Conservation (phyloP, 441 rosid genomes). For the Brassica hybrid region DNA sequence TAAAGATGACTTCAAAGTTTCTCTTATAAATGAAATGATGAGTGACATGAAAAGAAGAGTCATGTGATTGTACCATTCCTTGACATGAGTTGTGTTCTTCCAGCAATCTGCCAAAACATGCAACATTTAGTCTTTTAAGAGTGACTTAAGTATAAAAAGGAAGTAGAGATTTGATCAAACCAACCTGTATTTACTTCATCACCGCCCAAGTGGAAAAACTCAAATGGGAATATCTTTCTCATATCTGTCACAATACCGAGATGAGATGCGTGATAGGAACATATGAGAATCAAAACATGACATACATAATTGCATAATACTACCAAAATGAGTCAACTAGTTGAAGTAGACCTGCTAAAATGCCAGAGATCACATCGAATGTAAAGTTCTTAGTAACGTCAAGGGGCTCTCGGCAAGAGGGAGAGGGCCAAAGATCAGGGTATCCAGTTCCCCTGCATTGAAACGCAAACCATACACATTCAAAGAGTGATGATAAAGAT, state of each 20-base stretch:
- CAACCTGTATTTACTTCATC: slow-evolving; percentile 95
- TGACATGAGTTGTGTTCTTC: slow-evolving; percentile 69
- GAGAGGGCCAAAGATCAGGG: slow-evolving; percentile 93
- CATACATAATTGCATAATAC: slow-evolving; percentile 9
- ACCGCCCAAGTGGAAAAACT: slow-evolving; percentile 97
- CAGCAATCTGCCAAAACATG: slow-evolving; percentile 74
- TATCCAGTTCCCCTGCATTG: slow-evolving; percentile 86
- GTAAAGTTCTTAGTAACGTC: slow-evolving; percentile 86
- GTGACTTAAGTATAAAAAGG: neutral
- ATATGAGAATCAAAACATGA: slow-evolving; percentile 15
- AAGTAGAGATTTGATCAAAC: slow-evolving; percentile 38
- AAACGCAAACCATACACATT: slow-evolving; percentile 39
- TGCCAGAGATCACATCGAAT: slow-evolving; percentile 86
- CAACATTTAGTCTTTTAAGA: slow-evolving; percentile 10
- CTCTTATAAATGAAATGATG: slow-evolving; percentile 1
- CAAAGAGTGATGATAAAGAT: neutral
- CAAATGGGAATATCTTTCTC: slow-evolving; percentile 94
- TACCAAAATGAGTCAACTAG: slow-evolving; percentile 17
- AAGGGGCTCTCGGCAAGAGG: slow-evolving; percentile 93
- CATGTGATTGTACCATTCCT: slow-evolving; percentile 59
- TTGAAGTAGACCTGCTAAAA: slow-evolving; percentile 65
- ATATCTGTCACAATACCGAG: slow-evolving; percentile 57
- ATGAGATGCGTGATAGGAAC: slow-evolving; percentile 20
- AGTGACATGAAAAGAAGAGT: slow-evolving; percentile 24
- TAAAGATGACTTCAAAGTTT: neutral